phyloP scores from a whole-genome alignment of 1,284 basidiomycete species.

The Fomitopsis betulina region DNA sequence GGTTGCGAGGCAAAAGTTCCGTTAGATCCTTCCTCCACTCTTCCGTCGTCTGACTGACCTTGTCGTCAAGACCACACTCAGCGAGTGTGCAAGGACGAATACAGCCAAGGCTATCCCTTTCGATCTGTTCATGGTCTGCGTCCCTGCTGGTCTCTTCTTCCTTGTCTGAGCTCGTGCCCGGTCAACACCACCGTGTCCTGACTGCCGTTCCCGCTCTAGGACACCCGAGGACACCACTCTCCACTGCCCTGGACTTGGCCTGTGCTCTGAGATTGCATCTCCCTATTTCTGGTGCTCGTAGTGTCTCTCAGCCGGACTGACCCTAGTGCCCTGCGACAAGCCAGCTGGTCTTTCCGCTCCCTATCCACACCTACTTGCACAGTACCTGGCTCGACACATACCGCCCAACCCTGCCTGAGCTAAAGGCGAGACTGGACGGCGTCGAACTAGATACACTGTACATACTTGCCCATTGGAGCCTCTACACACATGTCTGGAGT shows the following conservation, averaged over 20 bases:
- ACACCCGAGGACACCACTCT: constrained; percentile 15
- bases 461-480: constrained; percentile 5
- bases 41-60: not conserved
- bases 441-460: not conserved
- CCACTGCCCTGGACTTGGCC: not conserved
- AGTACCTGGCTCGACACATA: not conserved
- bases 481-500: constrained; percentile 12
- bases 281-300: constrained; percentile 21
- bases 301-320: constrained; percentile 24
- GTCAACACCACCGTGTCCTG: constrained; percentile 17
- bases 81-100: not conserved
- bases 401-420: not conserved
- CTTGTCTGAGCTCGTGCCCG: constrained; percentile 12
- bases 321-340: constrained; percentile 21
- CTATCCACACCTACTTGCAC: constrained; percentile 10
- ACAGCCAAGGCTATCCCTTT: not conserved
- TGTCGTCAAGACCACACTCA: constrained; percentile 8
- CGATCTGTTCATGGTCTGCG: constrained; percentile 9
- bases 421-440: not conserved
- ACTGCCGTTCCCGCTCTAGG: constrained; percentile 9
- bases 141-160: constrained; percentile 6
- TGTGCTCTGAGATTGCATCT: constrained; percentile 25
- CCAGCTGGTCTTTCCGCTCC: constrained; percentile 18
- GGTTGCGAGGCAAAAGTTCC: constrained; percentile 1
- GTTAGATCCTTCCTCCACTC: not conserved